Percentiles rank a stretch among this genome's conserved stretches.
Conservation (phyloP, 306 rosid genomes). For the Fagus sylvatica region DNA sequence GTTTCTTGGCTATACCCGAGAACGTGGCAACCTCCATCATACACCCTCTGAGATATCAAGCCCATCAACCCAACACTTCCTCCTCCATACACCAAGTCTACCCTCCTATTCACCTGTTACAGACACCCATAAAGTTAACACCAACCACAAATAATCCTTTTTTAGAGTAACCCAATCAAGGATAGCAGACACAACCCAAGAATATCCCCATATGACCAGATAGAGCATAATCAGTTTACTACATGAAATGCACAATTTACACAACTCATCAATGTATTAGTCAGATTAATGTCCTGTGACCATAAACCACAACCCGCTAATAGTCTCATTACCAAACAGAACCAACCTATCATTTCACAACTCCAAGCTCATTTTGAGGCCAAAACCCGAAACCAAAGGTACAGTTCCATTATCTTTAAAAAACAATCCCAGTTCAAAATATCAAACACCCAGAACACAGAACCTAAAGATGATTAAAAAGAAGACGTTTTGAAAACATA, state of each 20-base stretch:
- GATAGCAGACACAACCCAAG: conserved; percentile 13
- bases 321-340: conserved; percentile 13
- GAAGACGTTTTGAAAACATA: conserved; percentile 11
- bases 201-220: neutral
- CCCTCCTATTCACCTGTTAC: conserved; percentile 74
- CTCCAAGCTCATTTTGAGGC: conserved; percentile 1
- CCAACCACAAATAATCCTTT: conserved; percentile 11
- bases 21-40: conserved; percentile 90
- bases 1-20: conserved; percentile 59
- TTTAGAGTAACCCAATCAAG: conserved; percentile 4
- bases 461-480: conserved; percentile 6
- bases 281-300: conserved; percentile 1
- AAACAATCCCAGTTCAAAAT: conserved; percentile 14
- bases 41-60: conserved; percentile 74
- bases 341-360: neutral
- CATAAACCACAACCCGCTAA: conserved; percentile 6
- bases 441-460: conserved; percentile 21
- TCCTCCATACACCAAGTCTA: conserved; percentile 92
- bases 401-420: neutral
- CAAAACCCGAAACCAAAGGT: conserved; percentile 1
- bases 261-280: conserved; percentile 22
- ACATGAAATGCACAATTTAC: conserved; percentile 11
- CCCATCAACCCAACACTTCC: conserved; percentile 96
- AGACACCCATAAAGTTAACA: conserved; percentile 16
- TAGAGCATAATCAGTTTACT: neutral